Evolutionary conservation across 2,329 filamentous ascomycete genomes (phyloP).

Genomic region (Chaetomiaceae sp.): DNA sequence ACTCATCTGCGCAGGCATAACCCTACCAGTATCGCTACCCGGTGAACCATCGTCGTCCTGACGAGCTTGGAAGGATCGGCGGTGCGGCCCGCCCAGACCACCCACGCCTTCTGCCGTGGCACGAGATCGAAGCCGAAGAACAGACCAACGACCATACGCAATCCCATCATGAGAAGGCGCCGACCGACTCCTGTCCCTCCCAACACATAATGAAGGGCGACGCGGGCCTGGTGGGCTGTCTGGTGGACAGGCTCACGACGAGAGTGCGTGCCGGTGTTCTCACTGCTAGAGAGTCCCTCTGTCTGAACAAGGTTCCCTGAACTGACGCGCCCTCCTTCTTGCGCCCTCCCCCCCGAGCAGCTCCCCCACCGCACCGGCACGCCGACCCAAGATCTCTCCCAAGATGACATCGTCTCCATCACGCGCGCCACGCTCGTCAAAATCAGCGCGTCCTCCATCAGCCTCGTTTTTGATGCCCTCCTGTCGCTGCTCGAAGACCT

Average conservation of each 20-base stretch:
- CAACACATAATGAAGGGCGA: conserved; percentile 49
- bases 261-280: conserved; percentile 40
- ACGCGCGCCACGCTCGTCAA: conserved; percentile 57
- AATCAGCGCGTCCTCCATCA: conserved; percentile 49
- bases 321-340: background rate
- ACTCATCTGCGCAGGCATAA: background rate
- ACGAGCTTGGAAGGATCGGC: background rate
- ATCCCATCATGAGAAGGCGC: conserved; percentile 27
- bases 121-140: conserved; percentile 1
- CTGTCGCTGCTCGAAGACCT: conserved; percentile 54
- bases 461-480: conserved; percentile 50
- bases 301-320: background rate
- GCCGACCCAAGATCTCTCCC: conserved; percentile 47
- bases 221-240: conserved; percentile 52
- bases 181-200: conserved; percentile 23
- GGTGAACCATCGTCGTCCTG: background rate
- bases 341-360: conserved; percentile 31
- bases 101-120: too few relatives aligned
- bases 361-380: conserved; percentile 59
- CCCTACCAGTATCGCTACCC: background rate
- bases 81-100: background rate
- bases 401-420: conserved; percentile 56
- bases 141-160: conserved; percentile 7
- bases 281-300: too few relatives aligned
- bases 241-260: conserved; percentile 57